These are phyloP conservation scores for Nicotiana attenuata DNA, from an alignment of 257 asterid genomes.

Conservation along the genomic window DNA sequence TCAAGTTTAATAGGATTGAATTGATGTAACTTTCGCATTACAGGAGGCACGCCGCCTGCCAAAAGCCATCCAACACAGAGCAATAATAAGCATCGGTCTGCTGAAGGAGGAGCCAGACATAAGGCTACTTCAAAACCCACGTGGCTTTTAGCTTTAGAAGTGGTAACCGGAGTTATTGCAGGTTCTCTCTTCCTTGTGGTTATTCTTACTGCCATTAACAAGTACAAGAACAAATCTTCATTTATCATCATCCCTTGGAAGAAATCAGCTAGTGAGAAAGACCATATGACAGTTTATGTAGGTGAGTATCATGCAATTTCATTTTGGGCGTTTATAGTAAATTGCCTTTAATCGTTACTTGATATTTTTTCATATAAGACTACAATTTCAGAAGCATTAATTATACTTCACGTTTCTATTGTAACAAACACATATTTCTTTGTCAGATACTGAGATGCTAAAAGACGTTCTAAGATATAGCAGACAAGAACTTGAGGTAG, in stretches of 20 bases:
- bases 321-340: background rate
- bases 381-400: background rate
- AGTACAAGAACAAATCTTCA: constrained; percentile 61
- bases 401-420: background rate
- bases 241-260: constrained; percentile 84
- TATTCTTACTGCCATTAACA: constrained; percentile 47
- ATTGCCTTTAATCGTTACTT: background rate
- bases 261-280: constrained; percentile 69
- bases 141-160: constrained; percentile 77
- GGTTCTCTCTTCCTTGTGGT: constrained; percentile 57
- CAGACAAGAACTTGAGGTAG: constrained; percentile 90
- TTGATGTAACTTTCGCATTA: constrained; percentile 8
- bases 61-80: constrained; percentile 35
- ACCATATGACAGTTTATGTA: constrained; percentile 50
- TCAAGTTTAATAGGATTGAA: background rate
- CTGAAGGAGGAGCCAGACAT: constrained; percentile 33
- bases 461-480: constrained; percentile 58
- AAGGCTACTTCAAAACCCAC: constrained; percentile 51
- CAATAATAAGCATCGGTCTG: constrained; percentile 38
- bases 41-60: constrained; percentile 37
- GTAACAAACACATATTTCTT: background rate
- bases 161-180: constrained; percentile 63
- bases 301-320: constrained; percentile 37
- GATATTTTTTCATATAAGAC: background rate
- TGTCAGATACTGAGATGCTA: constrained; percentile 64